Evolutionary conservation across 2,329 filamentous ascomycete species (phyloP).

Genomic region (Colletotrichum sp.): DNA sequence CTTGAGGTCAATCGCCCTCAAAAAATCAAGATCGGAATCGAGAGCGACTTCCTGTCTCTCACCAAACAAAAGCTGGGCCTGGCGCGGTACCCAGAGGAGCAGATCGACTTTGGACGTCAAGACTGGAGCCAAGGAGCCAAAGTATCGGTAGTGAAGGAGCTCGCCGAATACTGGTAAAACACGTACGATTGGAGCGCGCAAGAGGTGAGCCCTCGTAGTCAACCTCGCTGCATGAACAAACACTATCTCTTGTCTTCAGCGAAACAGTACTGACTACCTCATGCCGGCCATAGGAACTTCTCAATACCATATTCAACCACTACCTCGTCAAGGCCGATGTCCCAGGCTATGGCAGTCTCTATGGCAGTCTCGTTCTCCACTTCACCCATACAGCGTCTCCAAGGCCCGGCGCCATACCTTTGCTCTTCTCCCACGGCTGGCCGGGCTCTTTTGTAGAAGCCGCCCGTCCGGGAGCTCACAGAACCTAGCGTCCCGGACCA

Average conservation of each 20-base stretch:
- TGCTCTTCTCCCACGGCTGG: slow-evolving; percentile 48
- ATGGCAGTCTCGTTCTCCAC: slow-evolving; percentile 28
- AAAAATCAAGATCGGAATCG: no score
- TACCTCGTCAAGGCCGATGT: slow-evolving; percentile 19
- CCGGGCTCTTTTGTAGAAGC: slow-evolving; percentile 45
- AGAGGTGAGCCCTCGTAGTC: background rate
- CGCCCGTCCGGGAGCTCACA: slow-evolving; percentile 28
- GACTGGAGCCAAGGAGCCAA: background rate
- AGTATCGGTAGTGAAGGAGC: background rate
- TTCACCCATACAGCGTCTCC: slow-evolving; percentile 32
- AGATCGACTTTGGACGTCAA: background rate
- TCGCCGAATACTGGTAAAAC: background rate
- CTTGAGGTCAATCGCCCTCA: no score
- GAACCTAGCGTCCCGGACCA: slow-evolving; percentile 25
- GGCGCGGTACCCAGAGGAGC: background rate
- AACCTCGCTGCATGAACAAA: background rate
- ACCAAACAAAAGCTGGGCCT: background rate
- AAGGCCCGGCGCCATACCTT: slow-evolving; percentile 36
- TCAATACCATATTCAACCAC: slow-evolving; percentile 16
- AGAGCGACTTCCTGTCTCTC: background rate
- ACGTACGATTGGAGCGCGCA: background rate
- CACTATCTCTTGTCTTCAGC: no score
- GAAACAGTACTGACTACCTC: background rate
- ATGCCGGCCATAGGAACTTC: background rate
- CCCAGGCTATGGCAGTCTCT: slow-evolving; percentile 11